These are phyloP conservation scores for Psilocybe sp. DNA, from an alignment of 768 basidiomycete genomes.

Conservation along the genomic window DNA sequence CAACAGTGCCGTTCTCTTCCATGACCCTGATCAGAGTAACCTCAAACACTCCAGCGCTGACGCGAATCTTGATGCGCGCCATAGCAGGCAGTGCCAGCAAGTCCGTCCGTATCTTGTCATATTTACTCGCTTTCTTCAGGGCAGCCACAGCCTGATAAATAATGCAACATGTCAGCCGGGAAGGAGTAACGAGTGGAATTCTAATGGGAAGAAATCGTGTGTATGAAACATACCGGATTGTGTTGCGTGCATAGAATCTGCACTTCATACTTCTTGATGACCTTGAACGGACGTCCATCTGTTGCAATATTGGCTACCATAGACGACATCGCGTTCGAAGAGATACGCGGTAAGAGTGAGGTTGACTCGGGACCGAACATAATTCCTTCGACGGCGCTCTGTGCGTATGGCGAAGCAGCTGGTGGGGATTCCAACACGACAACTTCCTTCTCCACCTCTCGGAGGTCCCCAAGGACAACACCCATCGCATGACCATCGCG, in stretches of 20 bases:
- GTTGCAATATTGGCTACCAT: constrained; percentile 4
- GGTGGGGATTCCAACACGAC: constrained; percentile 49
- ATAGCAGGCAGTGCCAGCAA: constrained; percentile 68
- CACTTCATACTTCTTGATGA: constrained; percentile 71
- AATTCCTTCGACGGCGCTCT: not conserved
- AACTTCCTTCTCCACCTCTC: constrained; percentile 80
- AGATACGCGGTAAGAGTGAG: not conserved
- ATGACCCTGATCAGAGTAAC: constrained; percentile 74
- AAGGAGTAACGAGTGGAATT: not conserved
- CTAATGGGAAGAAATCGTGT: not conserved
- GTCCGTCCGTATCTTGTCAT: constrained; percentile 69
- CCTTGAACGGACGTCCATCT: constrained; percentile 47
- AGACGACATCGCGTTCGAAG: constrained; percentile 2
- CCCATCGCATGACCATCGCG: constrained; percentile 48
- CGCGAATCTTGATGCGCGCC: constrained; percentile 80
- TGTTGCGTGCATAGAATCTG: constrained; percentile 83
- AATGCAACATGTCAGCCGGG: constrained; percentile 1
- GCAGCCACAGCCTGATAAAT: constrained; percentile 63
- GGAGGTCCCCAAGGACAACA: constrained; percentile 58
- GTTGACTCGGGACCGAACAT: not conserved
- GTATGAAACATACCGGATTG: constrained; percentile 69
- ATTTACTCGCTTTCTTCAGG: constrained; percentile 70
- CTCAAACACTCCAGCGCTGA: constrained; percentile 83
- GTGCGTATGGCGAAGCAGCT: constrained; percentile 4
- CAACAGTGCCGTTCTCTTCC: constrained; percentile 67